Base-by-base conservation (phyloP, 768 basidiomycete genomes). In the Mrakia blollopis region DNA sequence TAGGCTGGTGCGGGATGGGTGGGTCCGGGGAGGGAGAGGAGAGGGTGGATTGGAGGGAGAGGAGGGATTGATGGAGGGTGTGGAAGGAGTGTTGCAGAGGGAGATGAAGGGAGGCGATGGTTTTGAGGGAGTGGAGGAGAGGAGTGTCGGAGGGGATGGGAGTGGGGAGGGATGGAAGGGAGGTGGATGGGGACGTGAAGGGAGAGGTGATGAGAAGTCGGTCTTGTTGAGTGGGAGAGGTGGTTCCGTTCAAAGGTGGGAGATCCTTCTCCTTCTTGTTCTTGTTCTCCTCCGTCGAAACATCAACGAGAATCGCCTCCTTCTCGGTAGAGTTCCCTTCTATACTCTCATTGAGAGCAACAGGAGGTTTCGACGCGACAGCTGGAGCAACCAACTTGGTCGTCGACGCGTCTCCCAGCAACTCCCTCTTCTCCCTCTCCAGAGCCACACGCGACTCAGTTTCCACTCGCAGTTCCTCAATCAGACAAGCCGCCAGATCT, bases 381-480 rank as follows among this genome's bases (percentile, higher is more conserved):
- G 57, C 9, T 9, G n/a, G n/a, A n/a, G 28, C 4, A 57, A n/a
- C 25, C 11, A 39, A 11, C 65, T 18, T 67, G 0, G 21, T 37
- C 63, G 37, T 44, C 39, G 65, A 39, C 30, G 32, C 60, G 50
- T 63, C 63, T 65, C 61, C 63, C 13, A 74, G 21, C 44, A 74
- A 28, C 32, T 72, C 47, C 35, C 71, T 72, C 54, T 30, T 72
- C 71, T 72, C 71, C 80, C 41, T 76, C 67, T 78, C 83, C 82
- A 57, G 83, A 79, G 80, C 80, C 35, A 82, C 79, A 54, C 82
- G 63, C n/a, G 80, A 62, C 69, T 81, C 80, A 44, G 80, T 82
- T 78, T 83, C 83, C 10, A 68, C 57, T 67, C 83, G 82, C 28
- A 84, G 74, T 73, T 84, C 84, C 41, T 80, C 78, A 18, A 83